phyloP scores from a whole-genome alignment of 148 eudicot species.

The Rhododendron henanense region DNA sequence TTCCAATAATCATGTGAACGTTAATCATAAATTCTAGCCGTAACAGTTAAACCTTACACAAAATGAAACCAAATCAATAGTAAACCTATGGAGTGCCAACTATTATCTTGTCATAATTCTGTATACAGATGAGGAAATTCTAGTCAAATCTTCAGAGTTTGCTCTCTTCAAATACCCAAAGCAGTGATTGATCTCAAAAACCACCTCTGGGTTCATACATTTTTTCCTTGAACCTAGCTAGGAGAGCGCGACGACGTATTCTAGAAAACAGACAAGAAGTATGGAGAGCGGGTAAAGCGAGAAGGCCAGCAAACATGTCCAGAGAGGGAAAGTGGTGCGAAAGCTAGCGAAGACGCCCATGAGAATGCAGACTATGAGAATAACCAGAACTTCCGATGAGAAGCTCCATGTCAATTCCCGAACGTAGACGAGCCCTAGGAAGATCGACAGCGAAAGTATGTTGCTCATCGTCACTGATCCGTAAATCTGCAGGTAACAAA shows the following conservation, averaged over 20 bases:
- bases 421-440: conserved; percentile 2
- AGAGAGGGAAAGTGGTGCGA: conserved; percentile 6
- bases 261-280: neutral
- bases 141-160: neutral
- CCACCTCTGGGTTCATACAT: neutral
- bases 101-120: neutral
- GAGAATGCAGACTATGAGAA: conserved; percentile 5
- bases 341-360: conserved; percentile 6
- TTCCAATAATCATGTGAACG: neutral
- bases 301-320: conserved; percentile 8
- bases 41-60: neutral
- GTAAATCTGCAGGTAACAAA: neutral
- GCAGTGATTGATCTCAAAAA: neutral
- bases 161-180: neutral
- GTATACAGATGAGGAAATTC: neutral
- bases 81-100: neutral
- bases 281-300: conserved; percentile 1
- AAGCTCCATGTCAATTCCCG: conserved; percentile 9
- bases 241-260: neutral
- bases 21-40: neutral
- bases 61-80: neutral
- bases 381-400: neutral
- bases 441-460: neutral
- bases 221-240: neutral
- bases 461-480: conserved; percentile 12